These are phyloP conservation scores for Pythium myriotylum DNA, from an alignment of 352 stramenopile species.

Conservation along the genomic window DNA sequence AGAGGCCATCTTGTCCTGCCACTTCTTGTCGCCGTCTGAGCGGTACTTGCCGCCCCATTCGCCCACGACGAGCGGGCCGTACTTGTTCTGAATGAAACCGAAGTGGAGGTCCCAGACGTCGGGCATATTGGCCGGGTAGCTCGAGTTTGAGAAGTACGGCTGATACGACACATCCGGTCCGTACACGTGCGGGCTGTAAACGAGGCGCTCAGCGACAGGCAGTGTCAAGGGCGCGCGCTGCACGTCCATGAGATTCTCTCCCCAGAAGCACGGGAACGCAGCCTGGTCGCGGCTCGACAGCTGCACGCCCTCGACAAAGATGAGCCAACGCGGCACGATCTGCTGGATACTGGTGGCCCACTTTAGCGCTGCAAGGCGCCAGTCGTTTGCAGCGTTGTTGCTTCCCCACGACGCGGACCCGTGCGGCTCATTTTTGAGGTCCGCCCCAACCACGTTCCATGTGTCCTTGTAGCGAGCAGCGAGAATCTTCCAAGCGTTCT, in stretches of 20 bases:
- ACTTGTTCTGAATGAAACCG: conserved; percentile 34
- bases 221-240: no score
- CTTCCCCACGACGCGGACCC: conserved; percentile 49
- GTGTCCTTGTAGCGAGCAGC: conserved; percentile 33
- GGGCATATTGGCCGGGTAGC: conserved; percentile 49
- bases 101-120: conserved; percentile 61
- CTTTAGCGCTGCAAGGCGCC: no score
- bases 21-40: conserved; percentile 34
- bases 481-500: conserved; percentile 41
- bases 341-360: conserved; percentile 30
- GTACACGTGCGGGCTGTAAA: conserved; percentile 57
- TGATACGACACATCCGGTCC: conserved; percentile 45
- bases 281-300: not conserved
- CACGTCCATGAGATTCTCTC: no score
- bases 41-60: no score
- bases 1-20: conserved; percentile 46
- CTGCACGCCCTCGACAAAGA: conserved; percentile 55
- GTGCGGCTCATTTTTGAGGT: conserved; percentile 67
- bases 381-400: no score
- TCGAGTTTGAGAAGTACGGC: conserved; percentile 41
- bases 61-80: conserved; percentile 50
- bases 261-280: no score
- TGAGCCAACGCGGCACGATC: conserved; percentile 45
- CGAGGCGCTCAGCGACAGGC: no score
- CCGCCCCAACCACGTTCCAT: conserved; percentile 55